Base-by-base conservation (phyloP, 1,284 basidiomycete species). In the Golubevia pallescens region DNA sequence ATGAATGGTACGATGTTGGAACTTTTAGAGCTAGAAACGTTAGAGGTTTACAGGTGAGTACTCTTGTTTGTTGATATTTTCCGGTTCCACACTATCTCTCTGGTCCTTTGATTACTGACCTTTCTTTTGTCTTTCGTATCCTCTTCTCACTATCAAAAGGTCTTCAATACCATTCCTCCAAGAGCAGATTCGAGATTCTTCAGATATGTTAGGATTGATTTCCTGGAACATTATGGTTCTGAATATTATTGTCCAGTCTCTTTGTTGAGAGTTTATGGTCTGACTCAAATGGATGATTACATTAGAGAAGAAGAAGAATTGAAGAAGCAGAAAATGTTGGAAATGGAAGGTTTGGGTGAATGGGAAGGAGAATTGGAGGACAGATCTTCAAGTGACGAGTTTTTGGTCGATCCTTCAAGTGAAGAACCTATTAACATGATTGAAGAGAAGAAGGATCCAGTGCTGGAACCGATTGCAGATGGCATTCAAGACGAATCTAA, bases 201-300 rank as follows among this genome's bases (percentile, higher is more conserved):
- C 68, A 92, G 95, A 19, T 98, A 93, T 84, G 90, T 99, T 58
- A 92, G 96, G 3, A 91, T 99, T 81, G 95, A 98, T 86, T 97
- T 99, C 83, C 90, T 92, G 60, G 92, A 94, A 0, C 92, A 95
- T 83, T 99, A 97, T 77, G 94, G 95, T 19, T 92, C 90, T 77
- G 97, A 99, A 86, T 98, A 92, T 87, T 99, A 96, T 84, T 99
- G 96, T 79, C 96, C 96, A 0, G 89, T 99, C 20, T 95, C 93
- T 1, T 90, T 98, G 0, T 89, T 99, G 28, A 91, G 95, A 34
- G 94, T 97, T 0, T 98, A 95, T 75, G 96, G 97, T 2, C 90
- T 97, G 71, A 98, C 95, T 10, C 95, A 98, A 87, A 91, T 98
- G 76, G 96, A 99, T 75, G 92, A 96, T 74, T 97, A 92, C 90